These are phyloP conservation scores for Camellia japonica DNA, from an alignment of 148 eudicot genomes.

Conservation along the genomic window DNA sequence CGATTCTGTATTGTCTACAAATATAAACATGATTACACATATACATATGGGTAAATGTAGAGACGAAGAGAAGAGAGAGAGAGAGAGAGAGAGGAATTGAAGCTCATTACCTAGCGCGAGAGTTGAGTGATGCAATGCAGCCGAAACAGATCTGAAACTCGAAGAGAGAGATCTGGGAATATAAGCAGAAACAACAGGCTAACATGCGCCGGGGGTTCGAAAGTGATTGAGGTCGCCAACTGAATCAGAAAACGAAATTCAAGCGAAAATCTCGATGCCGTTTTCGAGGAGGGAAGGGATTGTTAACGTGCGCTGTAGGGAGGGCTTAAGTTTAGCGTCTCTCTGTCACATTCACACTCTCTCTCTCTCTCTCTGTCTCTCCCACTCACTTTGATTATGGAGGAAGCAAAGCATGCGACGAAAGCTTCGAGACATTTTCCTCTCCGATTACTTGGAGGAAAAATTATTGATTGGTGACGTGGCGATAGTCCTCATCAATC, in stretches of 20 bases:
- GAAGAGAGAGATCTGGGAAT: neutral
- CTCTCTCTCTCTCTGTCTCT: neutral
- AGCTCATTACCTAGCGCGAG: conserved; percentile 6
- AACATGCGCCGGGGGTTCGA: conserved; percentile 11
- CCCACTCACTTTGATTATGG: conserved; percentile 2
- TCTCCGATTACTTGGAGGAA: neutral
- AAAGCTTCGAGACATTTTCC: neutral
- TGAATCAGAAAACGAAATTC: conserved; percentile 3
- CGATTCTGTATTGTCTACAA: neutral
- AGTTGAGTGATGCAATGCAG: neutral
- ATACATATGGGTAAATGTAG: neutral
- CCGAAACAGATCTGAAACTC: neutral
- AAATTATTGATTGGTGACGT: no score
- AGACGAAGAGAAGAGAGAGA: neutral
- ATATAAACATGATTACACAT: neutral
- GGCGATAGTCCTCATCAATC: neutral
- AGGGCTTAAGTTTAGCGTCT: neutral
- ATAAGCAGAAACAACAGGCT: neutral
- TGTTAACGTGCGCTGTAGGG: conserved; percentile 12
- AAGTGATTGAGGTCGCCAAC: neutral
- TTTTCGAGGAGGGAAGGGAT: neutral
- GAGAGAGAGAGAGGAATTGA: conserved; percentile 14
- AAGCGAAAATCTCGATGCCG: conserved; percentile 13
- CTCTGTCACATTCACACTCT: neutral
- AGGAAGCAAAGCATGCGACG: neutral